Base-by-base conservation (phyloP, 2,329 filamentous ascomycete species). In the Blastomyces emzantsi region DNA sequence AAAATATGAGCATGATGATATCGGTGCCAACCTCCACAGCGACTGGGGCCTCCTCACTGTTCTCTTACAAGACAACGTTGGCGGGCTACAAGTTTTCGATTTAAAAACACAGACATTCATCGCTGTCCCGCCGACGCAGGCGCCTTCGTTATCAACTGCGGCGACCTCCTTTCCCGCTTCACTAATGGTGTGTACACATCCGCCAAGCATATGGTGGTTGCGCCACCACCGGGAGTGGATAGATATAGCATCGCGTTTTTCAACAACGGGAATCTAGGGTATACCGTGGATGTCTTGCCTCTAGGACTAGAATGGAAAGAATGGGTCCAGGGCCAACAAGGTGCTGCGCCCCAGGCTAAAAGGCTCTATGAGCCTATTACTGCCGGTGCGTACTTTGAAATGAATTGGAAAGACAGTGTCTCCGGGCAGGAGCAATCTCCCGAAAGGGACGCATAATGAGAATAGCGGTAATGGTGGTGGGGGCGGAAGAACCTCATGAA, bases 181-280 rank as follows among this genome's bases (percentile, higher is more conserved):
- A 84, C 82, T 11, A 80, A 81, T 62, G 79, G 80, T 17, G 72
- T 75, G 55, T 68, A 69, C 55, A 64, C 45, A 36, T 47, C 57
- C 15, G 86, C 83, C 58, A 94, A 79, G 19, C 19, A 47, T n/a
- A 8, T 39, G 55, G 30, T 41, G 30, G 33, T 82, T 45, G 54
- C 62, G 1, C 54, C 62, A 2, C 41, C 13, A 41, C 7, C 43
- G 2, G 75, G 75, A 1, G 73, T 72, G 13, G 79, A 84, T 22
- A 76, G 83, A 52, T 85, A 84, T 68, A 82, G 79, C 3, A 74
- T 85, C 22, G 81, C 82, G 0, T 80, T 85, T 61, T 85, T 84
- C 70, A 80, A 83, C 62, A 80, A 81, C 63, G 82, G 82, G 3
- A 83, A 83, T 70, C 73, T 80, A 2, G 79, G 81, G 47, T 74